Evolutionary conservation across 768 basidiomycete genomes (phyloP), one percentile per base, ranked within the genome.

Genomic region (Roridomyces roridus): DNA sequence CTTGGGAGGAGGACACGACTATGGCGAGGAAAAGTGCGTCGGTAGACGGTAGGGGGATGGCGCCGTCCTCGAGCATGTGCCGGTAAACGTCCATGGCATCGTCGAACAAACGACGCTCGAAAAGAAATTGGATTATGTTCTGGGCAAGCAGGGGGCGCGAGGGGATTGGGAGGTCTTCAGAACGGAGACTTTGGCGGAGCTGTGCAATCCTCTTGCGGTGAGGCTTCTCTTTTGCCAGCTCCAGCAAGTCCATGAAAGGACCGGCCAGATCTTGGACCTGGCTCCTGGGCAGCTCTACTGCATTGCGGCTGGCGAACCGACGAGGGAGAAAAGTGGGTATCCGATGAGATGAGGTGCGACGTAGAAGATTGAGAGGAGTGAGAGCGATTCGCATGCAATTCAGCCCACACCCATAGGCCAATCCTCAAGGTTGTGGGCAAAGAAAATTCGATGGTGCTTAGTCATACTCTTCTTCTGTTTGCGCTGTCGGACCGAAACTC

Each of bases 21-120:
- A 79, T 64, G 0, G 76, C 74, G 12, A 75, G 51, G 63, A 85
- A 74, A 46, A 74, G 75, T 8, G 79, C 74, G 46, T 77, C 70
- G 14, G 82, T 71, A 14, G 72, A 50, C 7, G 70, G 55, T 14
- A 75, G 64, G 1, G 78, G 72, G 2, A 76, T 46, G 37, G 82
- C 70, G 9, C 77, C 75, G 17, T 76, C 73, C 1, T 69, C 63
- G 18, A 65, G 57, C 78, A 86, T 80, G 17, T 74, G 72, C 8
- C 71, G 61, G 61, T 81, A 77, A 11, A 84, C 66, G 3, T 65
- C 55, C 17, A 74, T 63, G 0, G 85, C 83, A 29, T 74, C 68
- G 12, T 64, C 61, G 48, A 78, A 75, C 8, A 68, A 52, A 1
- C 72, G 71, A 35, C 74, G 62, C 17, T 75, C 67, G 21, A 85